Evolutionary conservation across 441 rosid species (phyloP).

Genomic region (Omphalea diandra): DNA sequence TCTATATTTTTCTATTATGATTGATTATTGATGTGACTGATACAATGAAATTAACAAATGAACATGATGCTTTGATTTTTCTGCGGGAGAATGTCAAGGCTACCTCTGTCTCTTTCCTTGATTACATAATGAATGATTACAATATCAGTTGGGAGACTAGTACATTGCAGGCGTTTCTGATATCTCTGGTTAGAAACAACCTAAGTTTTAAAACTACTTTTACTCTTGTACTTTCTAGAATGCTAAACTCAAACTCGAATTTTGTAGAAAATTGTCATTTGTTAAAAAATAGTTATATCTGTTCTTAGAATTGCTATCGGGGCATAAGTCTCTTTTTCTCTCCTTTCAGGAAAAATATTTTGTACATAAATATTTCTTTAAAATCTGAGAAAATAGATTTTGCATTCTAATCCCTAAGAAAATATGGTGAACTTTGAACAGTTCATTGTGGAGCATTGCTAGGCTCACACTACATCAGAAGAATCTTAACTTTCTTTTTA

Average conservation of each 20-base stretch:
- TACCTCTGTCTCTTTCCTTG: constrained; percentile 29
- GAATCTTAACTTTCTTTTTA: not conserved
- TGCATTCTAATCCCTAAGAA: not conserved
- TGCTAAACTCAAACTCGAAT: not conserved
- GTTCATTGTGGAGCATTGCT: not conserved
- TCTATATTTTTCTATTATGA: not conserved
- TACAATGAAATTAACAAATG: not conserved
- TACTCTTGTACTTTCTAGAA: not conserved
- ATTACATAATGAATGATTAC: constrained; percentile 30
- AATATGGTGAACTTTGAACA: not conserved
- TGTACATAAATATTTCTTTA: not conserved
- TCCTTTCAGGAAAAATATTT: not conserved
- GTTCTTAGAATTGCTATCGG: not conserved
- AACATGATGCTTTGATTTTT: not conserved
- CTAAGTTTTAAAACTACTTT: not conserved
- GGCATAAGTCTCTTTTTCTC: not conserved
- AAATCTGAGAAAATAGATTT: not conserved
- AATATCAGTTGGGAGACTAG: constrained; percentile 29
- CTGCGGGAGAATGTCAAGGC: constrained; percentile 38
- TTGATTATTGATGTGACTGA: not conserved
- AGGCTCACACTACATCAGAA: not conserved
- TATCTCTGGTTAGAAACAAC: constrained; percentile 43
- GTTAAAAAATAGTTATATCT: not conserved
- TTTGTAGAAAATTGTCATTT: not conserved
- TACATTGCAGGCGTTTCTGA: constrained; percentile 39